A percentile compares a stretch with the other conserved stretches of the same genome.
These are phyloP conservation scores for Lipomyces anomalus DNA, from an alignment of 805 yeast species.

Conservation along the genomic window DNA sequence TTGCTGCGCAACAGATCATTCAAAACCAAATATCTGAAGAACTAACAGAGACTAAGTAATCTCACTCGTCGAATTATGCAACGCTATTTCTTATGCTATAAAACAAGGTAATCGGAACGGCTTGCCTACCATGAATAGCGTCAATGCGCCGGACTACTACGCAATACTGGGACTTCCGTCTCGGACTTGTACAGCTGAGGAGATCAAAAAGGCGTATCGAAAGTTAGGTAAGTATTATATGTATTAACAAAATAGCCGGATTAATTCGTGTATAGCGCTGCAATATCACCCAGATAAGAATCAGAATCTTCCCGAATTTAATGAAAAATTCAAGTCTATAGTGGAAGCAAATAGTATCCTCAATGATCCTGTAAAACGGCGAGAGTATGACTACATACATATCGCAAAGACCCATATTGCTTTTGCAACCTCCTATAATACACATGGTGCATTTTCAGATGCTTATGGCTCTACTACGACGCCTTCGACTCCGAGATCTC, in stretches of 20 bases:
- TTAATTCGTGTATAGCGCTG: slow-evolving; percentile 30
- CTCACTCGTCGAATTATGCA: too few species aligned
- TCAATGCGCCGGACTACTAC: slow-evolving; percentile 30
- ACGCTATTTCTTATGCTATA: too few species aligned
- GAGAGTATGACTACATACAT: slow-evolving; percentile 28
- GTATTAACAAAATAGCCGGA: background rate
- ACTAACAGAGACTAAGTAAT: too few species aligned
- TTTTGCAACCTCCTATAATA: too few species aligned
- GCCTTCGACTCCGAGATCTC: background rate
- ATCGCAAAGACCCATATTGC: background rate
- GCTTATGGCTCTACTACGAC: background rate
- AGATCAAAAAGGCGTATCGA: slow-evolving; percentile 38
- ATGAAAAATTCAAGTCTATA: slow-evolving; percentile 33
- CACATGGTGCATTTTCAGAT: too few species aligned
- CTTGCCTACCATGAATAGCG: too few species aligned
- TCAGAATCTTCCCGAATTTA: slow-evolving; percentile 22
- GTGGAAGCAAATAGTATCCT: slow-evolving; percentile 35
- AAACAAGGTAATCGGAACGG: too few species aligned
- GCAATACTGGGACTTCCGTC: slow-evolving; percentile 30
- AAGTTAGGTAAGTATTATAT: slow-evolving; percentile 32
- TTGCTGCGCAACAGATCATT: too few species aligned
- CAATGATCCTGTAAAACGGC: slow-evolving; percentile 28
- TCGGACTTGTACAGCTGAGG: slow-evolving; percentile 23
- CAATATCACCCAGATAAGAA: slow-evolving; percentile 46
- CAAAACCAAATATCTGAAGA: too few species aligned